Base-by-base conservation (phyloP, 805 yeast species). In the Suhomyces sp. region DNA sequence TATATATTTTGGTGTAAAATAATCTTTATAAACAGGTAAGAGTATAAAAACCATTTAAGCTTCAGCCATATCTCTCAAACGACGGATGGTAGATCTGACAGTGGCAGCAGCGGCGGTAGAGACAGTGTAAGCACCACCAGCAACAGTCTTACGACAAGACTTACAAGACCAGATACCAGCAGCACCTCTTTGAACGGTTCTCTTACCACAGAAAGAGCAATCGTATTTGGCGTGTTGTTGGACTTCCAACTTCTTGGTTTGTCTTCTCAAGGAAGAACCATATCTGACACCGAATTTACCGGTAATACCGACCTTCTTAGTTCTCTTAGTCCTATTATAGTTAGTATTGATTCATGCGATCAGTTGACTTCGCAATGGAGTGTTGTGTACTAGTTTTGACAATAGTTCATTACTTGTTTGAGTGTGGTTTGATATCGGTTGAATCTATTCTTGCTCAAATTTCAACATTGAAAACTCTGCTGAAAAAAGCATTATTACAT, bases 271-370 rank as follows among this genome's bases (percentile, higher is more conserved):
- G 64, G 99, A 96, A 72, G 99, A 93, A 92, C 99, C 97, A 85
- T 94, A 94, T 86, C 99, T 92, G 83, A 94, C 97, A 90, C 99
- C 99, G 87, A 90, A 94, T 85, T 96, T 96, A 87, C 99, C 99
- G 79, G 99, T 94, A 86, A 94, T 94, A 81, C 99, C 99, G 79
- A 94, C 99, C 90, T 94, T 94, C 96, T 94, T 94, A 71, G 99
- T 94, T 89, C 99, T 93, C 84, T 96, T 94, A 81, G 99, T 89
- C 99, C 97, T 90, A 69, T 61, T 40, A 43, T 57, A 54, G 82
- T 78, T 78, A 78, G 81, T 77, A 76, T 35, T 4, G 27, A 33
- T 43, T 25, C 46, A 20, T 37, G 20, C 7, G 13, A 3, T 31
- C 15, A 5, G 12, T 2, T 12, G 41, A 37, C 41, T 19, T 7